A percentile compares a stretch with the other conserved stretches of the same genome.
Evolutionary conservation across 2,329 filamentous ascomycete genomes (phyloP).

Genomic region (Fusarium subtropicale): DNA sequence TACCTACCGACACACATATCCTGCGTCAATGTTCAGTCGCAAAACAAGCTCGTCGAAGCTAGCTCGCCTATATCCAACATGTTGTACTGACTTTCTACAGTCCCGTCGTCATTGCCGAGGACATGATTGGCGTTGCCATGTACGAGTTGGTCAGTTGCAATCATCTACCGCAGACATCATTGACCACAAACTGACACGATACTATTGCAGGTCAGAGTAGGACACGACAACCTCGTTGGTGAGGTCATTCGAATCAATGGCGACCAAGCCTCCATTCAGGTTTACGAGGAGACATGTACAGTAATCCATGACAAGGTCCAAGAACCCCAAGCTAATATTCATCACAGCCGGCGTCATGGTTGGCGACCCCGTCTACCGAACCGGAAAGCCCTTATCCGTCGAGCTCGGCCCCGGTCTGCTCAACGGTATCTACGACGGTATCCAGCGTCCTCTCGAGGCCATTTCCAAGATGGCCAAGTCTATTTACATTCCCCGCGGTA

Average conservation of each 20-base stretch:
- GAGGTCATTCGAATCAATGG: conserved; percentile 98
- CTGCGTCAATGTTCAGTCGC: conserved; percentile 6
- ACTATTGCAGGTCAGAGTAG: conserved; percentile 79
- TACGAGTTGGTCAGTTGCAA: conserved; percentile 85
- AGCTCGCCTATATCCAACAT: conserved; percentile 4
- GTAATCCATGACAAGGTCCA: conserved; percentile 15
- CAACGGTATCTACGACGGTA: conserved; percentile 99
- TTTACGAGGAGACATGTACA: conserved; percentile 98
- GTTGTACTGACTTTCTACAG: conserved; percentile 58
- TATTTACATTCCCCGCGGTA: conserved; percentile 98
- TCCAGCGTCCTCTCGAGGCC: conserved; percentile 90
- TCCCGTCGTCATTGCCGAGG: conserved; percentile 95
- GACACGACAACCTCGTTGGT: conserved; percentile 90
- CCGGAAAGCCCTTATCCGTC: conserved; percentile 95
- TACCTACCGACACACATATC: conserved; percentile 39
- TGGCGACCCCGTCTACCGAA: conserved; percentile 90
- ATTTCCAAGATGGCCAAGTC: conserved; percentile 83
- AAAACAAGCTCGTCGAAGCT: conserved; percentile 14
- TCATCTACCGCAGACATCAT: conserved; percentile 12
- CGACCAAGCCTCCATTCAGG: conserved; percentile 97
- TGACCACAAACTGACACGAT: conserved; percentile 24
- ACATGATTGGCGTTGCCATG: conserved; percentile 99
- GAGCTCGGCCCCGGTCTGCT: conserved; percentile 96
- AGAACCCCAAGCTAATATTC: conserved; percentile 34
- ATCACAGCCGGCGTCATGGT: conserved; percentile 87